Conservation (phyloP, 1,284 basidiomycete species). For the Microbotryum intermedium region DNA sequence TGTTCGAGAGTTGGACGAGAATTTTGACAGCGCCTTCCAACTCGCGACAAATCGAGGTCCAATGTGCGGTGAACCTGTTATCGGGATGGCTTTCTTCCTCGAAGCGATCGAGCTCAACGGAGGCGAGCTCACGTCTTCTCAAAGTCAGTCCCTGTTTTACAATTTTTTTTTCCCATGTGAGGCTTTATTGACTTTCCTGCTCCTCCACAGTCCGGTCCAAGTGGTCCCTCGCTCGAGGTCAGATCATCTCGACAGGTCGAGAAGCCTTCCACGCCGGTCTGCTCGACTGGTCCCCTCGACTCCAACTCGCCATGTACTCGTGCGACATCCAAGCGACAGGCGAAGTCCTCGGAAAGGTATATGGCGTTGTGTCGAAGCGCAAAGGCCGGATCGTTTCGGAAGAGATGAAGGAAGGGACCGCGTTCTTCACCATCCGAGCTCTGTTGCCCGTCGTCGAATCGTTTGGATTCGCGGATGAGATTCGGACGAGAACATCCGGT, state of each 20-base stretch:
- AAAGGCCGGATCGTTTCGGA: conserved; percentile 87
- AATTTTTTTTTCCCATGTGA: too few species aligned
- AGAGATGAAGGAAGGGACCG: conserved; percentile 97
- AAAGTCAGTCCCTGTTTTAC: background rate
- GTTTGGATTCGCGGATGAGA: conserved; percentile 97
- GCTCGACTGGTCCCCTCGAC: conserved; percentile 92
- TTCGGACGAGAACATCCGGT: conserved; percentile 90
- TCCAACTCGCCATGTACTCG: conserved; percentile 97
- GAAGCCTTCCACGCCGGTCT: conserved; percentile 83
- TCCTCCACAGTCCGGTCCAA: conserved; percentile 42
- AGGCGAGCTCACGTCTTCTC: conserved; percentile 39
- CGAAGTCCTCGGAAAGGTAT: conserved; percentile 98
- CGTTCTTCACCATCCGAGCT: conserved; percentile 85
- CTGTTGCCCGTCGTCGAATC: conserved; percentile 92
- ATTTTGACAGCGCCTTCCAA: conserved; percentile 90
- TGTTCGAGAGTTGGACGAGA: conserved; percentile 61
- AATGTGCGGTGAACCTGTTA: conserved; percentile 86
- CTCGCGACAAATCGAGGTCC: conserved; percentile 89
- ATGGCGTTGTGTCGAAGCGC: conserved; percentile 84
- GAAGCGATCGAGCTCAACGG: conserved; percentile 56
- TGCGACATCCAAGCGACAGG: conserved; percentile 98
- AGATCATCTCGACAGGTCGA: conserved; percentile 79
- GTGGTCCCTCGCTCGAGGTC: conserved; percentile 59
- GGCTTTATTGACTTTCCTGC: background rate
- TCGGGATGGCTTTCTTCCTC: conserved; percentile 86